A percentile compares a stretch with the other conserved stretches of the same genome.
These are phyloP conservation scores for Cochlearia excelsa DNA, from an alignment of 345 rosid genomes.

Conservation along the genomic window DNA sequence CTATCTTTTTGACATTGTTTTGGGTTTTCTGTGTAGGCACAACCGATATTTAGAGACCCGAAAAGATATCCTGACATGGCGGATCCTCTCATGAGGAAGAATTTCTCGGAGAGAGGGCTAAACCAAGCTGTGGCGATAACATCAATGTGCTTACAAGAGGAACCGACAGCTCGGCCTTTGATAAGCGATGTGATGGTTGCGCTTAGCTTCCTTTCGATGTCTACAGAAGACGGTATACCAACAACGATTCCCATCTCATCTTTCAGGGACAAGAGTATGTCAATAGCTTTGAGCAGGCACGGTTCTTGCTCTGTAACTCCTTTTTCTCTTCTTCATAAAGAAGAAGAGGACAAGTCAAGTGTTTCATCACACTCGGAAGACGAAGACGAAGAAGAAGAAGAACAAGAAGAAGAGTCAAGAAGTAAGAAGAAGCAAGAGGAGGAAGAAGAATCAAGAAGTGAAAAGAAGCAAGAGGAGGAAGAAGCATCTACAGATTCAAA, in stretches of 20 bases:
- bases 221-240: constrained; percentile 36
- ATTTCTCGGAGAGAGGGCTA: constrained; percentile 62
- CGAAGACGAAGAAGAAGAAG: no score
- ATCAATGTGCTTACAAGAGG: constrained; percentile 88
- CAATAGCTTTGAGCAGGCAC: constrained; percentile 36
- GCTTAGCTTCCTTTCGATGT: constrained; percentile 57
- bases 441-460: constrained; percentile 11
- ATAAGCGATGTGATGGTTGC: constrained; percentile 74
- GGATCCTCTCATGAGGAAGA: constrained; percentile 55
- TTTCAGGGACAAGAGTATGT: constrained; percentile 39
- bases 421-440: not conserved
- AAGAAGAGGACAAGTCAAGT: constrained; percentile 15
- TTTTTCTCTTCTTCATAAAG: constrained; percentile 28
- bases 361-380: constrained; percentile 14
- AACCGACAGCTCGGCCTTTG: constrained; percentile 68
- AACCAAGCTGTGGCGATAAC: constrained; percentile 85
- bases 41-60: constrained; percentile 64
- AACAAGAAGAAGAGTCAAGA: no score
- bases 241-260: constrained; percentile 23
- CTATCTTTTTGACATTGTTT: not conserved
- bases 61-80: constrained; percentile 70
- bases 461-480: constrained; percentile 12
- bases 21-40: constrained; percentile 46
- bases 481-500: constrained; percentile 1
- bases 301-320: constrained; percentile 32